phyloP scores from a whole-genome alignment of 2,329 filamentous ascomycete species.

The Talaromyces sp. region DNA sequence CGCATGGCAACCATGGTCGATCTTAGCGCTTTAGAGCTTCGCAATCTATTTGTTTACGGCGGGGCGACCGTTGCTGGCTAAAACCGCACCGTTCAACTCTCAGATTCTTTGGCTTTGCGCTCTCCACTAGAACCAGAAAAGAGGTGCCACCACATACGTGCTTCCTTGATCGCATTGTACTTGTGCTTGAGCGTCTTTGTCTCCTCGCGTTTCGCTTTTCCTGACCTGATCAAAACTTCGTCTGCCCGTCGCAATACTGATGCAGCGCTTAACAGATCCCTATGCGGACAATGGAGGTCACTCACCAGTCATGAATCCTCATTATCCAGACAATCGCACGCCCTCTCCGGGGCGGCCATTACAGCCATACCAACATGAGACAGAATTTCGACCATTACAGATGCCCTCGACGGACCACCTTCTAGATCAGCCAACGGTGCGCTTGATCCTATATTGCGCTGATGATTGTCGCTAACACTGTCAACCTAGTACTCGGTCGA shows the following conservation, averaged over 20 bases:
- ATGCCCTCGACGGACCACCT: constrained; percentile 73
- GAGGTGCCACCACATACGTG: neutral
- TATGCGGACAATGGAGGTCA: constrained; percentile 43
- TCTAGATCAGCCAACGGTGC: constrained; percentile 78
- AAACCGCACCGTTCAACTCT: constrained; percentile 7
- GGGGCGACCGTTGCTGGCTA: constrained; percentile 15
- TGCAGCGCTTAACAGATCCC: constrained; percentile 31
- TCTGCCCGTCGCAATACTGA: constrained; percentile 9
- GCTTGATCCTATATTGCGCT: constrained; percentile 33
- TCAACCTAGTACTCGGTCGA: constrained; percentile 63
- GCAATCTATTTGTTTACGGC: constrained; percentile 17
- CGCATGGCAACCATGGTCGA: neutral
- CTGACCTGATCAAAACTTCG: neutral
- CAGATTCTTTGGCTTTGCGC: constrained; percentile 8
- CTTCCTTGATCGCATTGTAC: neutral
- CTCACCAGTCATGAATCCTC: constrained; percentile 51
- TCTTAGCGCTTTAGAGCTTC: neutral
- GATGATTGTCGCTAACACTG: neutral
- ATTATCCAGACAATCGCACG: constrained; percentile 55
- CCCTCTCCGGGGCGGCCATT: constrained; percentile 75
- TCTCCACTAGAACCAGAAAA: neutral
- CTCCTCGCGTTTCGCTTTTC: neutral
- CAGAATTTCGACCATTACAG: constrained; percentile 63
- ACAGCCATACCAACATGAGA: constrained; percentile 76
- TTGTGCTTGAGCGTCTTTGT: neutral